phyloP scores from a whole-genome alignment of 2,329 filamentous ascomycete genomes.

The Macrophomina pseudophaseolina region DNA sequence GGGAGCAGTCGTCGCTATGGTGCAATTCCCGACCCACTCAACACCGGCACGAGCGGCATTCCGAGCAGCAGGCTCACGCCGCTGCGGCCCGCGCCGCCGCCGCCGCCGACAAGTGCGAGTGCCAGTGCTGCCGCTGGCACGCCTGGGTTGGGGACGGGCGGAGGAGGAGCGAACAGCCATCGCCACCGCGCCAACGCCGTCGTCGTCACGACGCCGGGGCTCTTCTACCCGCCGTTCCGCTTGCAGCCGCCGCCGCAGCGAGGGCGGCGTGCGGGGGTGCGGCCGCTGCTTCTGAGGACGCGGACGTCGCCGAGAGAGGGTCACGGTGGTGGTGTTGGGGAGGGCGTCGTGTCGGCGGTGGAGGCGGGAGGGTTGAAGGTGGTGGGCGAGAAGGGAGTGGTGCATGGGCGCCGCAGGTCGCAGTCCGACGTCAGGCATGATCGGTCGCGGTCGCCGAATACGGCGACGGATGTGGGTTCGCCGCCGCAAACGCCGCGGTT shows the following conservation, averaged over 20 bases:
- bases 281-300: neutral
- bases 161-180: neutral
- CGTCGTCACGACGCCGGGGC: neutral
- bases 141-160: too few relatives aligned
- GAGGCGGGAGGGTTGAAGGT: too few relatives aligned
- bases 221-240: neutral
- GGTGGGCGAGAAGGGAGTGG: too few relatives aligned
- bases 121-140: too few relatives aligned
- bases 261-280: neutral
- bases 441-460: neutral
- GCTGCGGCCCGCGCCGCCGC: neutral
- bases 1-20: neutral
- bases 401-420: neutral
- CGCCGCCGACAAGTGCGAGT: neutral
- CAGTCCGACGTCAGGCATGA: neutral
- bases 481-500: conserved; percentile 26
- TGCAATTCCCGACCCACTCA: neutral
- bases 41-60: neutral
- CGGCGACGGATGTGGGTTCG: neutral
- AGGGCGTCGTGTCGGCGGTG: too few relatives aligned
- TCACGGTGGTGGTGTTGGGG: too few relatives aligned
- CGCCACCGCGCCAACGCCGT: neutral
- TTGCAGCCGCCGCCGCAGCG: neutral
- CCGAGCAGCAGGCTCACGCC: neutral
- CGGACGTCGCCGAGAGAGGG: neutral